phyloP scores from a whole-genome alignment of 2,329 filamentous ascomycete genomes.

The Chaetomium sp. region DNA sequence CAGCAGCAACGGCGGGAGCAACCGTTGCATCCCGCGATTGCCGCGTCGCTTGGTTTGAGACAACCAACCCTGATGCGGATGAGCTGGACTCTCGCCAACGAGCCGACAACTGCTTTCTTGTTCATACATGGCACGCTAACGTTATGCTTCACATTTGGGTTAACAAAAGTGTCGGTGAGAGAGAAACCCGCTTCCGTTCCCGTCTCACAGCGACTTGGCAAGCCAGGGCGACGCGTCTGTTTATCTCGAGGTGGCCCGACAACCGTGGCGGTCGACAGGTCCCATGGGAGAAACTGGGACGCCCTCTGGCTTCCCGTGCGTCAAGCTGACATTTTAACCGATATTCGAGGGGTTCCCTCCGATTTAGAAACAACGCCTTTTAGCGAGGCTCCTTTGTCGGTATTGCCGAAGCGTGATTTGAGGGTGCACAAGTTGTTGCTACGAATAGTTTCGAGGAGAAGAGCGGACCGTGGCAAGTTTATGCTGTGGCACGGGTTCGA shows the following conservation, averaged over 20 bases:
- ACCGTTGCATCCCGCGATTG: background rate
- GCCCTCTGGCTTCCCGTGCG: background rate
- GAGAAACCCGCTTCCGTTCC: too few relatives aligned
- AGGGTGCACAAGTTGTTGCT: background rate
- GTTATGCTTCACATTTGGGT: background rate
- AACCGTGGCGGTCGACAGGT: conserved; percentile 1
- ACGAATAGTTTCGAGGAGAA: background rate
- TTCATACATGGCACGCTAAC: background rate
- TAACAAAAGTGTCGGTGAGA: background rate
- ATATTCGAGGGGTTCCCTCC: conserved; percentile 9
- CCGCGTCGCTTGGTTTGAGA: background rate
- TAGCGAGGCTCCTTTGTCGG: background rate
- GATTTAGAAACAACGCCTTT: background rate
- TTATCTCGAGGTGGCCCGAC: background rate
- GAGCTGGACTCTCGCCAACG: too few relatives aligned
- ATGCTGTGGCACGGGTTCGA: conserved; percentile 17
- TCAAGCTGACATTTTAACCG: conserved; percentile 8
- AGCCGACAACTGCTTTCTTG: too few relatives aligned
- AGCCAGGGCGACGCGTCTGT: too few relatives aligned
- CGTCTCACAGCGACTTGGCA: too few relatives aligned
- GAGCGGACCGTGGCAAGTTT: background rate
- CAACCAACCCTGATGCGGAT: too few relatives aligned
- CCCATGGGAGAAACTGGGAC: background rate
- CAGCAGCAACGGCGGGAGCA: background rate
- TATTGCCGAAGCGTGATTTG: background rate